These are phyloP conservation scores for Lithospermum erythrorhizon DNA, from an alignment of 257 asterid species.

Conservation along the genomic window DNA sequence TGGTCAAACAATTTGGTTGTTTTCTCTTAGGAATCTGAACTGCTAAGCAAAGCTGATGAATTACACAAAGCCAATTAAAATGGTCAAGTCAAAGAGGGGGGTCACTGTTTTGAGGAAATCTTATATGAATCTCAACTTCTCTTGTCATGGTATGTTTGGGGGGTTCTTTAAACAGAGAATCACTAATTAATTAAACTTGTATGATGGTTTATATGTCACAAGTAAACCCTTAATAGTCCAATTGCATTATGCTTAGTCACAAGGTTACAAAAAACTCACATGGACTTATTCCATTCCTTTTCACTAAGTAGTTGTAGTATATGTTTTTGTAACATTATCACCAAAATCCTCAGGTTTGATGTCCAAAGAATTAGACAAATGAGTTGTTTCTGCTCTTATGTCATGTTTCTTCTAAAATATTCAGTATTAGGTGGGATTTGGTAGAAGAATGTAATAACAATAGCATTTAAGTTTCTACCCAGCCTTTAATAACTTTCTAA, in stretches of 20 bases:
- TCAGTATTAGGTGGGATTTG: constrained; percentile 64
- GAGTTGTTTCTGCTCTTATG: constrained; percentile 30
- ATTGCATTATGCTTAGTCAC: constrained; percentile 1
- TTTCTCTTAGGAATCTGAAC: constrained; percentile 11
- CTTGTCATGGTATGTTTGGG: constrained; percentile 36
- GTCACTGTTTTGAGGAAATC: constrained; percentile 18
- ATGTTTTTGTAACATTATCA: constrained; percentile 8
- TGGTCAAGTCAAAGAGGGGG: constrained; percentile 17
- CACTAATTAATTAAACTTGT: constrained; percentile 1
- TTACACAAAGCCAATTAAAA: constrained; percentile 9
- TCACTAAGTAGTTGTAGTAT: not conserved
- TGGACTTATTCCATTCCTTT: constrained; percentile 29
- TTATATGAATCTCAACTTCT: constrained; percentile 13
- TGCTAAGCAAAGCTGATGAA: constrained; percentile 12
- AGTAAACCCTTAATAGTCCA: constrained; percentile 12
- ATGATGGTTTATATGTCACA: constrained; percentile 4
- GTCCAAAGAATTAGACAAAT: constrained; percentile 13
- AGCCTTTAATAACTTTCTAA: too few species aligned
- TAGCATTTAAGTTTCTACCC: constrained; percentile 9
- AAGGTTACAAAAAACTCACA: constrained; percentile 21
- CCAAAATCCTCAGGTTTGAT: constrained; percentile 9
- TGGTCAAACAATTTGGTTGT: constrained; percentile 7
- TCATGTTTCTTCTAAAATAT: constrained; percentile 35
- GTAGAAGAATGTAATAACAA: constrained; percentile 16
- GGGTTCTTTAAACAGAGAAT: constrained; percentile 15